A percentile compares a stretch with the other conserved stretches of the same genome.
phyloP scores from a whole-genome alignment of 2,329 filamentous ascomycete species.

The Epichloe amarillans region DNA sequence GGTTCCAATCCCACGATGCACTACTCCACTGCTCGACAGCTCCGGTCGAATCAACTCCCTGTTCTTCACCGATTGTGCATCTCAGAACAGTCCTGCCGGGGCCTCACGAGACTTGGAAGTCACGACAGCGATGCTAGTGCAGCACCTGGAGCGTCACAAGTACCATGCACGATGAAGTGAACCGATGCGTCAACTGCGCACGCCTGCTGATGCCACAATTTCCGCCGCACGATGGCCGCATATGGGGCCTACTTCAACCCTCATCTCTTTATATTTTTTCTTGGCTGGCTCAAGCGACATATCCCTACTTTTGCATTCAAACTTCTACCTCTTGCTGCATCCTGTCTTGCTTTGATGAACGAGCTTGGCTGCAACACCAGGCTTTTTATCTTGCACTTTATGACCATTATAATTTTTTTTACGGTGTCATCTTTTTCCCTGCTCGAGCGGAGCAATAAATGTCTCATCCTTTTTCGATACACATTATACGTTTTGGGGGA shows the following conservation, averaged over 20 bases:
- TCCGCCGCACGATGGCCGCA: slow-evolving; percentile 5
- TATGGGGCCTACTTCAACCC: slow-evolving; percentile 5
- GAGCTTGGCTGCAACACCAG: too few species aligned
- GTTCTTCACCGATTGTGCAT: neutral
- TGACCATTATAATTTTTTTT: too few species aligned
- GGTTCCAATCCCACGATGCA: slow-evolving; percentile 3
- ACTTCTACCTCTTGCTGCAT: neutral
- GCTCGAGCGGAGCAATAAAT: too few species aligned
- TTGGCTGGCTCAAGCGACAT: slow-evolving; percentile 13
- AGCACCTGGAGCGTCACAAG: neutral
- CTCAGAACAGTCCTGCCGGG: neutral
- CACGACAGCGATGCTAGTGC: neutral
- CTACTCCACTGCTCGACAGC: slow-evolving; percentile 2
- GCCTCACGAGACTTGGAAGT: neutral
- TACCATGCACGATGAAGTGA: neutral
- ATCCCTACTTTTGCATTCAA: neutral
- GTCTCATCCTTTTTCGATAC: too few species aligned
- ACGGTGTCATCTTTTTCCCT: too few species aligned
- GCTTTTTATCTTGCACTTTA: too few species aligned
- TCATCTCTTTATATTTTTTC: neutral
- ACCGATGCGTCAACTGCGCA: neutral
- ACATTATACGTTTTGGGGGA: too few species aligned
- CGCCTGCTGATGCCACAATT: neutral
- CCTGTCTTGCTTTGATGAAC: too few species aligned
- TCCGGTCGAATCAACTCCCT: slow-evolving; percentile 7